These are phyloP conservation scores for Grosmannia clavigera DNA, from an alignment of 2,329 filamentous ascomycete genomes.

Conservation along the genomic window DNA sequence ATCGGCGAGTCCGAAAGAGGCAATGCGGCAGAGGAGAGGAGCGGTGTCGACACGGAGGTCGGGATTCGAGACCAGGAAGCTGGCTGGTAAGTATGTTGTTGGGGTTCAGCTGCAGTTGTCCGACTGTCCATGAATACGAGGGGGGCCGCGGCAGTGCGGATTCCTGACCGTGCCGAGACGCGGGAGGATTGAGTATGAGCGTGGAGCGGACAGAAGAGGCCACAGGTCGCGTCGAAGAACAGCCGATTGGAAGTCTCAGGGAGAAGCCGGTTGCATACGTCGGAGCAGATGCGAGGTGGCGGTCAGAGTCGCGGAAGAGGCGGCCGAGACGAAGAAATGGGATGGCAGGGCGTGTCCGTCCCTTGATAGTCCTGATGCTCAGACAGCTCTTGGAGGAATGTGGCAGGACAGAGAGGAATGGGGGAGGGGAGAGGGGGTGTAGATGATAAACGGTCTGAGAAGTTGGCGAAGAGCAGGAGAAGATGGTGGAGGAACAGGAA, in stretches of 20 bases:
- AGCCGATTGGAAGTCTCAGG: not conserved
- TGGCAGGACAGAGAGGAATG: not conserved
- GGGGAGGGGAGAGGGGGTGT: not conserved
- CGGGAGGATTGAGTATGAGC: not conserved
- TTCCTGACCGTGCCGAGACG: not conserved
- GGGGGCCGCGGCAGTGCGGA: constrained; percentile 6
- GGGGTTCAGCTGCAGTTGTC: constrained; percentile 34
- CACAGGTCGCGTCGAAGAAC: not conserved
- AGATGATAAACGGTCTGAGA: not conserved
- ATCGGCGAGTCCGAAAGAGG: constrained; percentile 14
- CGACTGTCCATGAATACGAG: constrained; percentile 36
- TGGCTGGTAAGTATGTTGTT: constrained; percentile 33
- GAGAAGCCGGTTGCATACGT: not conserved
- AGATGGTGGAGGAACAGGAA: not conserved
- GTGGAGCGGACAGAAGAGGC: not conserved
- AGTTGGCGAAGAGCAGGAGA: not conserved
- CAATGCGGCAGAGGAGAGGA: constrained; percentile 8
- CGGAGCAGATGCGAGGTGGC: not conserved
- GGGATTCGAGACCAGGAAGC: constrained; percentile 26
- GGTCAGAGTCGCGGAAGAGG: not conserved
- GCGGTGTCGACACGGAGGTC: constrained; percentile 15
- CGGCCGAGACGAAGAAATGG: not conserved
- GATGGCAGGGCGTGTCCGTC: not conserved
- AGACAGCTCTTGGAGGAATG: not conserved
- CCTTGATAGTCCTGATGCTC: not conserved